Conservation (phyloP, 1,284 basidiomycete genomes). For the Cryptococcus hybrid region DNA sequence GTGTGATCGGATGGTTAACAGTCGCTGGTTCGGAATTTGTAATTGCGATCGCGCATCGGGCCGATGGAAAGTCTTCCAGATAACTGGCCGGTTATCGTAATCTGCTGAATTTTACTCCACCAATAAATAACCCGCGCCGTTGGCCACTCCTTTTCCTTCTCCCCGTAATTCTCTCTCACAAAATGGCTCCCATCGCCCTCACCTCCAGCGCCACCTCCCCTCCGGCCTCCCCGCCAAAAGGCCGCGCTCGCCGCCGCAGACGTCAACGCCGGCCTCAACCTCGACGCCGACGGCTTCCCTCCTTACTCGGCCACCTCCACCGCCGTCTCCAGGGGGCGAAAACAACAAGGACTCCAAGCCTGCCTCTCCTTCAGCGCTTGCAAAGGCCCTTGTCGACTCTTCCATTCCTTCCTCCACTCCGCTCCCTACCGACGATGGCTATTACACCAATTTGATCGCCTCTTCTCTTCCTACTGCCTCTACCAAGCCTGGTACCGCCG, state of each 20-base stretch:
- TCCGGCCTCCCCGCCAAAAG: slow-evolving; percentile 13
- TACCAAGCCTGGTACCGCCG: slow-evolving; percentile 41
- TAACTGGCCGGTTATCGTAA: background rate
- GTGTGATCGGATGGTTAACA: background rate
- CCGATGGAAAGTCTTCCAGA: background rate
- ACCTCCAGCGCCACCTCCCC: slow-evolving; percentile 31
- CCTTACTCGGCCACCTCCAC: slow-evolving; percentile 41
- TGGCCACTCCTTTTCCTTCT: background rate
- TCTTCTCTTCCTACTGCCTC: slow-evolving; percentile 31
- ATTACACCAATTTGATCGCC: slow-evolving; percentile 31
- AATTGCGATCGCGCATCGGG: background rate
- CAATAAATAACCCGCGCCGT: too few relatives aligned
- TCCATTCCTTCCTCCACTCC: slow-evolving; percentile 14
- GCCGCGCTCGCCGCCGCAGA: slow-evolving; percentile 16
- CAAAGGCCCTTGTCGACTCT: slow-evolving; percentile 27
- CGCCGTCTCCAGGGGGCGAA: slow-evolving; percentile 38
- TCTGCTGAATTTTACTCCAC: background rate
- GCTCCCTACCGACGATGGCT: slow-evolving; percentile 26
- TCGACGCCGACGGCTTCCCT: slow-evolving; percentile 29
- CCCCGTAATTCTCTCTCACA: slow-evolving; percentile 1
- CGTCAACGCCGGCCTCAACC: slow-evolving; percentile 22
- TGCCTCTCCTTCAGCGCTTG: slow-evolving; percentile 17
- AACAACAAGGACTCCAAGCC: slow-evolving; percentile 11
- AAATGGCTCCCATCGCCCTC: slow-evolving; percentile 33
- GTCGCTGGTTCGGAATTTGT: background rate